Evolutionary conservation across 2,329 filamentous ascomycete species (phyloP).

Genomic region (Tolypocladium capitatum): DNA sequence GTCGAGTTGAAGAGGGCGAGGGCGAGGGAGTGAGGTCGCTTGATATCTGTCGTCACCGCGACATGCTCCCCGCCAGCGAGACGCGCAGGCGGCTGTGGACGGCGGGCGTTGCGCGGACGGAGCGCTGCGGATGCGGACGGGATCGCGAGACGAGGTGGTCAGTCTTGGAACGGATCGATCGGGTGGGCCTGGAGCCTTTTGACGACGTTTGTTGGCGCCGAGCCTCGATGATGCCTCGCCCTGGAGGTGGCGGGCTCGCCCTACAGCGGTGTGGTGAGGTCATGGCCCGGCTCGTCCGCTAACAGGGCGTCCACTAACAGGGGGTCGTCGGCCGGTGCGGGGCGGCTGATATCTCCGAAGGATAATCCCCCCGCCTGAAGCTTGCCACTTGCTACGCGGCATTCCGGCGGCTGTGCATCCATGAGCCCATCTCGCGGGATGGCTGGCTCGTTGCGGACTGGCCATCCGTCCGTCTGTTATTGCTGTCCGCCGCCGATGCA

Average conservation of each 20-base stretch:
- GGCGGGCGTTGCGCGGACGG: background rate
- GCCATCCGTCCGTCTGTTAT: background rate
- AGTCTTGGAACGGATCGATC: background rate
- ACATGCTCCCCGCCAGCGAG: background rate
- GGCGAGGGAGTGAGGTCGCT: background rate
- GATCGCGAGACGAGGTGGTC: background rate
- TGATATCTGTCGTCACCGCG: background rate
- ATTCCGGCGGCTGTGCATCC: background rate
- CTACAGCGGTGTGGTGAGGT: too few relatives aligned
- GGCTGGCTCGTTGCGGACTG: too few relatives aligned
- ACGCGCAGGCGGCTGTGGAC: background rate
- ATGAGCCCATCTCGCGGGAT: background rate
- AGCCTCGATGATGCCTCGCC: too few relatives aligned
- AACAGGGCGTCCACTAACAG: too few relatives aligned
- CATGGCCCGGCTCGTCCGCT: too few relatives aligned
- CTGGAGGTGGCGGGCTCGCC: too few relatives aligned
- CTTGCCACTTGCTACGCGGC: too few relatives aligned
- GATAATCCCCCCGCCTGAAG: too few relatives aligned
- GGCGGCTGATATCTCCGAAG: too few relatives aligned
- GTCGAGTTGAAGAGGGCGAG: background rate
- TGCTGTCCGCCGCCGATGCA: background rate
- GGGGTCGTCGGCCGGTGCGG: too few relatives aligned
- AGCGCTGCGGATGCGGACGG: background rate
- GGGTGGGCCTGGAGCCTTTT: background rate
- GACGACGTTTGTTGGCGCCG: background rate